Base-by-base conservation (phyloP, 1,139 yeast genomes). In the Taiozyma sp. region DNA sequence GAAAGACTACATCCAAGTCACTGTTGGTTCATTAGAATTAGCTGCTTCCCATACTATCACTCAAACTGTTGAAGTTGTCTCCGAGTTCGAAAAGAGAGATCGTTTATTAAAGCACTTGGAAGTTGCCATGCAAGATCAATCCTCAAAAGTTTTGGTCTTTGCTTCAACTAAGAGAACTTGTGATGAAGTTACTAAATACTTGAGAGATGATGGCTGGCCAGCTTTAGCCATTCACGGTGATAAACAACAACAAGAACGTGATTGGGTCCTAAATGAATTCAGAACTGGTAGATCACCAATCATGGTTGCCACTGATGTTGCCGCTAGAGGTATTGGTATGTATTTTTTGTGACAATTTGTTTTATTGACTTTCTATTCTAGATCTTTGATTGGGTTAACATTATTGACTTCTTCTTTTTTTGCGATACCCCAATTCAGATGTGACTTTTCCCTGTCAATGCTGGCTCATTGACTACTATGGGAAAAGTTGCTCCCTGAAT, bases 261-360 rank as follows among this genome's bases (percentile, higher is more conserved):
- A 93, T 74, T 93, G 98, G 98, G 99, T 93, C 62, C 79, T 93
- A 73, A 80, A 77, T 62, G 97, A 93, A 74, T 93, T 93, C 79
- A 88, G 87, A 79, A 70, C 83, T 55, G 98, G 98, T 62, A 87
- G 85, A 70, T 84, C 96, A 52, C 97, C 97, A 60, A 87, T 93
- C 67, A 91, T 93, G 98, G 97, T 92, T 70, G 99, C 99, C 58
- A 93, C 99, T 62, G 99, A 93, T 74, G 99, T 93, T 71, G 99
- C 99, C 56, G 97, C 99, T 61, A 90, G 99, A 82, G 99, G 99
- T 84, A 92, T 93, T 79, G 99, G 97, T 91, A 90, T 76, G 98
- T 88, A 72, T 72, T 56, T 58, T 61, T 59, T 54, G 54, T 30
- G 22, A 34, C 22, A 56, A 8, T 23, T 45, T 34, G 38, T 43